Evolutionary conservation across 768 basidiomycete genomes (phyloP), one percentile per base, ranked within the genome.

Genomic region (Hortiboletus flavorubellus): DNA sequence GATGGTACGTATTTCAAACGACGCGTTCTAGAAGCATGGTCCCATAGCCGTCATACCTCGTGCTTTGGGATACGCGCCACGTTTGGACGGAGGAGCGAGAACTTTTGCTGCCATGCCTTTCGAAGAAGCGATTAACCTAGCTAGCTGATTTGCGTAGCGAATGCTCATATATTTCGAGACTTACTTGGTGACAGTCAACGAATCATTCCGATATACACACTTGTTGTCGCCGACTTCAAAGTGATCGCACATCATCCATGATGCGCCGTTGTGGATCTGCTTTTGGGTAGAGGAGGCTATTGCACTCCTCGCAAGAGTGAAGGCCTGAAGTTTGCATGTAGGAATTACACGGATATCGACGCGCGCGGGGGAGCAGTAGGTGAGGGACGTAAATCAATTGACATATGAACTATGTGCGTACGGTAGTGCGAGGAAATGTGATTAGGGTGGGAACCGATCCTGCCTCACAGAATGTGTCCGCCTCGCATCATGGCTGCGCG

Each of bases 301-400:
- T 94, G 78, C 93, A 95, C 78, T 96, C 93, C 38, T 84, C 86
- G 65, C 93, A 96, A 73, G 95, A 96, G 62, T 91, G 85, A 29
- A 96, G 11, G 91, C 86, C 90, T 91, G 55, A 2, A 18, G 39
- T 18, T 39, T 18, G 39, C 15, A 29, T 5, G 34, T 56, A 49
- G 8, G 34, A 5, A 37, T 47, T 40, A 43, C 38, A 49, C 18
- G 29, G 31, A 29, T 18, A 23, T 30, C 35, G 21, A 53, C 18
- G 35, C 18, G 45, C 26, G 26, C 26, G 26, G 4, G 26, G 26
- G 26, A 26, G 26, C 3, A 26, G 26, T 26, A 26, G 26, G 26
- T 26, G 26, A 26, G 26, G 26, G 5, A 26, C 26, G 26, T 26
- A 26, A 26, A 26, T 26, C 26, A 26, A 26, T 26, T 5, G 26